Base-by-base conservation (phyloP, 2,329 filamentous ascomycete genomes). In the Aureobasidium sp. region DNA sequence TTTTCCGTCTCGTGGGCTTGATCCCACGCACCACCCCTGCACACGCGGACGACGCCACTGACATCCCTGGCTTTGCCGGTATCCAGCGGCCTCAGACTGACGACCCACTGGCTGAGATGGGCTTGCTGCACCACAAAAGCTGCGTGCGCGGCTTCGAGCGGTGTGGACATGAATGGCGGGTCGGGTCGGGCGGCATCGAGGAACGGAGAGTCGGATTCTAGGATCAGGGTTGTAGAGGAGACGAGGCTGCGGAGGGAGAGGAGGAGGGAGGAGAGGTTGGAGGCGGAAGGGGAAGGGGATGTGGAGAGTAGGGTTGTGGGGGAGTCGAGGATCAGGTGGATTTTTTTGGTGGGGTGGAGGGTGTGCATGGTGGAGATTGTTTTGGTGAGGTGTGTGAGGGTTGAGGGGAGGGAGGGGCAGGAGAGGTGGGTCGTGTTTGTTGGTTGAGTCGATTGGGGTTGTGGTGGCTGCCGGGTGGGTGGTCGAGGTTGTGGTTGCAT, bases 21-120 rank as follows among this genome's bases (percentile, higher is more conserved):
- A 37, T 65, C 71, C 59, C 62, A 66, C 34, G 63, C 69, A 14
- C 72, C 73, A 3, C 83, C 83, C 39, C 77, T 75, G 16, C 86
- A 90, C 45, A 93, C 76, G 59, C 90, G 79, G 58, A 96, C 64
- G 38, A 95, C 89, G 2, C 91, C 91, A 70, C 88, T 95, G 27
- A 97, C 88, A 69, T 96, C 91, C 65, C 79, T 84, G 57, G 91
- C 90, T n/a, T 84, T 83, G 0, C 91, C 91, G 0, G 90, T 95
- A 64, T 95, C 90, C 56, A 97, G 69, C 63, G 84, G 77, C 49
- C 90, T 76, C 55, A 93, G 71, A 57, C 86, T 81, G 61, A 95
- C 70, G 3, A 91, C 77, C 57, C 79, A 74, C n/a, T 79, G 71
- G 7, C 90, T 88, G 61, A 81, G 78, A 66, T 96, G 89, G n/a